Evolutionary conservation across 257 asterid species (phyloP), one percentile per base, ranked within the genome.

Genomic region (Forsythia viridissima): DNA sequence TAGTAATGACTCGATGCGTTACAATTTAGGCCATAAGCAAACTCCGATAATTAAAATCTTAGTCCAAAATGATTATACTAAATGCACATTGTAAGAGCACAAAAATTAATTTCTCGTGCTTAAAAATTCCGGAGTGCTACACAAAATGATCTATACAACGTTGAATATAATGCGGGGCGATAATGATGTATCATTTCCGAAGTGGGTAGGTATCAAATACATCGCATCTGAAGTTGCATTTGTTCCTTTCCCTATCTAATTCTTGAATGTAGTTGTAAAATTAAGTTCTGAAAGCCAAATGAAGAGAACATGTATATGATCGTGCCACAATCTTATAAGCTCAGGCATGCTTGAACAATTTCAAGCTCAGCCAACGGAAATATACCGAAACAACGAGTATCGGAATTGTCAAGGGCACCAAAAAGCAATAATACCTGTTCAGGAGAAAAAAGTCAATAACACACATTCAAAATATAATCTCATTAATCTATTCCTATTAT

Each of bases 321-420:
- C 21, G 20, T 55, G 38, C 34, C 8, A 37, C 8, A 2, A 21
- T 51, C 34, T 30, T 30, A 30, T 59, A 72, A 72, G 36, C 43
- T 87, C 82, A 93, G 6, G 98, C 97, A 77, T 93, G 98, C 93
- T 93, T 93, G 91, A 93, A 93, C 84, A 93, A 75, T 77, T 93
- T 93, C 97, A 92, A 90, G 82, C 96, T 88, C 66, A 93, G 85
- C 97, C 98, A 93, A 71, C 91, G 98, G 77, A 88, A 87, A 82
- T 93, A 93, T 42, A 88, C 89, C 0, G 92, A 89, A 82, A 87
- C 84, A n/a, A 88, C 2, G 6, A 92, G 91, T 82, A 92, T 88
- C 0, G 97, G 96, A 73, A 86, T 75, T 20, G 96, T 93, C 85
- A 92, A 84, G 4, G 96, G 97, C 57, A 90, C 90, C 89, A 92